Evolutionary conservation across 2,329 filamentous ascomycete species (phyloP).

Genomic region (Mariannaea sp.): DNA sequence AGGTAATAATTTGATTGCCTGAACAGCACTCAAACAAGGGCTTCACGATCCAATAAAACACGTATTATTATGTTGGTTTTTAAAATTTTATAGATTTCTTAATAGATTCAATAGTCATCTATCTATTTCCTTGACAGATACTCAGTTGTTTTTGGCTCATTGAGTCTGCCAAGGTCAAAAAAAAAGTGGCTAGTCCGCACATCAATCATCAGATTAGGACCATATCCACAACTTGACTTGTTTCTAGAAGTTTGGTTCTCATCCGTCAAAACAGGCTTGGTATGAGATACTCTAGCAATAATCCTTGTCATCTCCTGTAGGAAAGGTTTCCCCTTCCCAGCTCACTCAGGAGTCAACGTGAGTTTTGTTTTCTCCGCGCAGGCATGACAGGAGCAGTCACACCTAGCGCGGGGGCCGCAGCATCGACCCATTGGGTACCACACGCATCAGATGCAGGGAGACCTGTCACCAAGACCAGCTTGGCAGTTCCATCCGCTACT

Average conservation of each 20-base stretch:
- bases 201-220: constrained; percentile 37
- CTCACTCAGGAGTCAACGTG: constrained; percentile 40
- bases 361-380: constrained; percentile 32
- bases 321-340: constrained; percentile 25
- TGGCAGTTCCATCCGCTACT: constrained; percentile 42
- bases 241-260: constrained; percentile 33
- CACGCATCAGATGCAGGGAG: constrained; percentile 28
- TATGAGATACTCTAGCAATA: constrained; percentile 34
- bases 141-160: constrained; percentile 24
- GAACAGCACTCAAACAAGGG: too few species aligned
- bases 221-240: constrained; percentile 39
- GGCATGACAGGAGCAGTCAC: constrained; percentile 33
- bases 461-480: constrained; percentile 51
- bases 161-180: constrained; percentile 35
- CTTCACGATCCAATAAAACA: background rate
- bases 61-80: background rate
- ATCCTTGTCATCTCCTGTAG: constrained; percentile 25
- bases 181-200: constrained; percentile 43
- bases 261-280: constrained; percentile 19
- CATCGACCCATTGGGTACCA: constrained; percentile 56
- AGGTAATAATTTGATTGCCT: too few species aligned
- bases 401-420: constrained; percentile 54
- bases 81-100: constrained; percentile 32
- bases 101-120: constrained; percentile 61
- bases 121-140: constrained; percentile 39